Evolutionary conservation across 1,284 basidiomycete species (phyloP), one percentile per base, ranked within the genome.

Genomic region (Agaricales sp.): DNA sequence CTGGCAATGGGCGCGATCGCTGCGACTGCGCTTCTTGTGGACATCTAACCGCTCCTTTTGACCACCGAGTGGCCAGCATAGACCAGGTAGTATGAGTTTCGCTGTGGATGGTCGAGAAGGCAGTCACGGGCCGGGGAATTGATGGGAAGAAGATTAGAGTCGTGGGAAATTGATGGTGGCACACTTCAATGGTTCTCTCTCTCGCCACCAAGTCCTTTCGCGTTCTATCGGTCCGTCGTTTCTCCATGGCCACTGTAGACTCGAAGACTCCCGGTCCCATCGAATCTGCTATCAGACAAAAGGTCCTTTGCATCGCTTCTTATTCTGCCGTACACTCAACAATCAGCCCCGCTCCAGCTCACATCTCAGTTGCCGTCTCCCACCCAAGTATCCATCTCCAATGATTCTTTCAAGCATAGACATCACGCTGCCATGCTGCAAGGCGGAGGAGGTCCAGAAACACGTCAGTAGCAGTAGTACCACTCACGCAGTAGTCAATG

Each of bases 381-480:
- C 30, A 66, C 70, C 48, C 67, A 69, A 56, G 68, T 88, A 57
- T 67, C 61, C 48, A 80, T 88, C 60, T 71, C 71, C 43, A 89
- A 89, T 64, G 82, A 88, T 59, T 87, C 85, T 44, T 80, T 77
- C 73, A 71, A 84, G 65, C 86, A 89, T 64, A 74, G 80, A 57
- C 80, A 87, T 67, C 86, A 89, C 65, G 72, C 73, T 47, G 68
- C 86, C 46, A 89, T 89, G 87, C 72, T 75, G 59, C 77, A 73
- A 47, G 69, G 76, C 63, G 76, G 71, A 49, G 79, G 74, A 53
- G 75, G 73, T 65, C 23, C 38, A 41, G 78, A 79, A 61, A 87
- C 87, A 30, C 87, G 86, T 89, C 69, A 57, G 82, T 75, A 35
- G 4, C n/a, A 38, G 45, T n/a, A 39, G 53, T 46, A 51, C 54